Evolutionary conservation across 2,329 filamentous ascomycete species (phyloP).

Genomic region (Trematosphaeria pertusa): DNA sequence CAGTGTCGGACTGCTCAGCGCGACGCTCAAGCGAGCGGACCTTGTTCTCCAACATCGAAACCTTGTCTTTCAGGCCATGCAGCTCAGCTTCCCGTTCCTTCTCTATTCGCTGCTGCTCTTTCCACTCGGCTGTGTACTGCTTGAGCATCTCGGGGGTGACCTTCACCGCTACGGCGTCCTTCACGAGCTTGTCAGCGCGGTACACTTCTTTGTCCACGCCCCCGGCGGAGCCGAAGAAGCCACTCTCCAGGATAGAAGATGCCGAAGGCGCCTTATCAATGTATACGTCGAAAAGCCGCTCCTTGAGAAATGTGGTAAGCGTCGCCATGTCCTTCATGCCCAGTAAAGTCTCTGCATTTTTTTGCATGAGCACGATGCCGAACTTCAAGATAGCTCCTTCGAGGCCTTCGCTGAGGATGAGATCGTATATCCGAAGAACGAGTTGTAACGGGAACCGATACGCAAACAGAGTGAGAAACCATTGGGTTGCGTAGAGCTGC

Average conservation of each 20-base stretch:
- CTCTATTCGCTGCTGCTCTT: slow-evolving; percentile 83
- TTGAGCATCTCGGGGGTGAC: slow-evolving; percentile 84
- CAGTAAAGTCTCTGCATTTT: slow-evolving; percentile 80
- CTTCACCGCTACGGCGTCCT: slow-evolving; percentile 87
- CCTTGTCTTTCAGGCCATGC: slow-evolving; percentile 67
- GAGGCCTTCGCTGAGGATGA: slow-evolving; percentile 91
- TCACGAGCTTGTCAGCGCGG: slow-evolving; percentile 89
- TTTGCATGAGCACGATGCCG: slow-evolving; percentile 93
- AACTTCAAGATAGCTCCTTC: slow-evolving; percentile 90
- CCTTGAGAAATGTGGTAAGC: slow-evolving; percentile 88
- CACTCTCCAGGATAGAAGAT: slow-evolving; percentile 92
- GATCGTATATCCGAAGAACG: slow-evolving; percentile 93
- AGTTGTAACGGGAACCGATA: slow-evolving; percentile 97
- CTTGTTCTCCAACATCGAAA: slow-evolving; percentile 70
- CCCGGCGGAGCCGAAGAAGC: slow-evolving; percentile 94
- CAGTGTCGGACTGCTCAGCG: slow-evolving; percentile 84
- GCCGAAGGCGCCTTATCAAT: slow-evolving; percentile 93
- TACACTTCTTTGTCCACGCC: slow-evolving; percentile 95
- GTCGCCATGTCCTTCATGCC: slow-evolving; percentile 90
- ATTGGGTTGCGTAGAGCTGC: slow-evolving; percentile 95
- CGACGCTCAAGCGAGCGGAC: slow-evolving; percentile 88
- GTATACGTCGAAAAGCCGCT: slow-evolving; percentile 94
- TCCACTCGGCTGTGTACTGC: slow-evolving; percentile 85
- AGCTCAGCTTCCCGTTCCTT: slow-evolving; percentile 84
- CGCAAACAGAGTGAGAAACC: slow-evolving; percentile 98